Percentiles rank a stretch among this genome's conserved stretches.
These are phyloP conservation scores for Aegilops speltoides DNA, from an alignment of 176 grass and related monocot species.

Conservation along the genomic window DNA sequence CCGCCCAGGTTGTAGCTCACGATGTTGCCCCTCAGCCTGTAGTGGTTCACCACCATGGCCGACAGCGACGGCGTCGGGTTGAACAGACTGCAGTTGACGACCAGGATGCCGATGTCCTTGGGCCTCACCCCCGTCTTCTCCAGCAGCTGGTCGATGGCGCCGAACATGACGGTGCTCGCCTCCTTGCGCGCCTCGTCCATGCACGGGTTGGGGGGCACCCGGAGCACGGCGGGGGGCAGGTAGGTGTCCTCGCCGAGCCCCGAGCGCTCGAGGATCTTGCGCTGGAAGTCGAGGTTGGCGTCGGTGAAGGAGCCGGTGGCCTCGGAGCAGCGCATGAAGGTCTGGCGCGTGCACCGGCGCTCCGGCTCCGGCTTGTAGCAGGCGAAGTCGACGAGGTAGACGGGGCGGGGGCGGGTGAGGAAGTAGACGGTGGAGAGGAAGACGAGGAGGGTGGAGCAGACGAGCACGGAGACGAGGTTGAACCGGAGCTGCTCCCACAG, in stretches of 20 bases:
- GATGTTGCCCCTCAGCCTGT: slow-evolving; percentile 86
- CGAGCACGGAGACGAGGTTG: slow-evolving; percentile 70
- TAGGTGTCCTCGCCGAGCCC: slow-evolving; percentile 86
- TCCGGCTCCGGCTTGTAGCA: slow-evolving; percentile 87
- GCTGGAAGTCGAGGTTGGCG: slow-evolving; percentile 86
- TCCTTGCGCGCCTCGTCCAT: slow-evolving; percentile 91
- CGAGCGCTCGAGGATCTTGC: slow-evolving; percentile 87
- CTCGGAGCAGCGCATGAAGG: slow-evolving; percentile 72
- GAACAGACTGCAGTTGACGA: slow-evolving; percentile 97
- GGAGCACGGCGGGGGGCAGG: slow-evolving; percentile 73
- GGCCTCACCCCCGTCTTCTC: slow-evolving; percentile 66
- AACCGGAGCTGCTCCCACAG: slow-evolving; percentile 77
- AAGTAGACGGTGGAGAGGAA: slow-evolving; percentile 96
- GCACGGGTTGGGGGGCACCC: slow-evolving; percentile 73
- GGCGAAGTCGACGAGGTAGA: slow-evolving; percentile 88
- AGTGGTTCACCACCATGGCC: slow-evolving; percentile 96
- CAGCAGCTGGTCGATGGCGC: slow-evolving; percentile 87
- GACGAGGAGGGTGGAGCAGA: slow-evolving; percentile 86
- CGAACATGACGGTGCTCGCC: slow-evolving; percentile 77
- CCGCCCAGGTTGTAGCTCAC: slow-evolving; percentile 85
- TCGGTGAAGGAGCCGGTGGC: slow-evolving; percentile 69
- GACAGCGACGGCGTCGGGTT: slow-evolving; percentile 95
- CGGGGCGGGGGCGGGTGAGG: slow-evolving; percentile 78
- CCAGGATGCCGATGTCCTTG: slow-evolving; percentile 87
- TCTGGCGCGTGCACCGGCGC: slow-evolving; percentile 79